Evolutionary conservation across 1,284 basidiomycete genomes (phyloP).

Genomic region (Tilletia setariae): DNA sequence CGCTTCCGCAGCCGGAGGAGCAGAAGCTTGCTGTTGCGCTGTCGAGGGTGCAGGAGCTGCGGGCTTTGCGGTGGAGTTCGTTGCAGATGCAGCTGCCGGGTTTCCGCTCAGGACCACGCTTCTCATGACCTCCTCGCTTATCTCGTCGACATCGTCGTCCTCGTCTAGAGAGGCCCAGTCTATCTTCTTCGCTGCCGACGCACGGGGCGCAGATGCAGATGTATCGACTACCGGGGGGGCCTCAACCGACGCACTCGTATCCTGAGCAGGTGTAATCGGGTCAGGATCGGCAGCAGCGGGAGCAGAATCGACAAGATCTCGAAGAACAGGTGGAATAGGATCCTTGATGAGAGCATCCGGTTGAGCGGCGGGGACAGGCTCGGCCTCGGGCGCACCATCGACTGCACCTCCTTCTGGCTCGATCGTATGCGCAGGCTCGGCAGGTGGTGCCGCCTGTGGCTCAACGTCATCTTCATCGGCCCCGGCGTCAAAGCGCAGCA

Average conservation of each 20-base stretch:
- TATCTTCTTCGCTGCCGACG: conserved; percentile 3
- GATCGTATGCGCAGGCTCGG: background rate
- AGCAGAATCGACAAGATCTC: background rate
- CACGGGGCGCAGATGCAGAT: conserved; percentile 1
- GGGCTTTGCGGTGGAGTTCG: background rate
- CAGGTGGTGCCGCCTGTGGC: background rate
- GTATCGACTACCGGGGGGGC: background rate
- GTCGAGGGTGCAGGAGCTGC: background rate
- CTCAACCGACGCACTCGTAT: background rate
- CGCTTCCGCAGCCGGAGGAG: background rate
- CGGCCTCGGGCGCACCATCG: background rate
- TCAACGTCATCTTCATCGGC: background rate
- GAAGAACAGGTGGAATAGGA: background rate
- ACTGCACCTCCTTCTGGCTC: conserved; percentile 13
- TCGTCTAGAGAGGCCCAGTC: conserved; percentile 8
- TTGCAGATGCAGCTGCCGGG: background rate
- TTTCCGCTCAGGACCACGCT: background rate
- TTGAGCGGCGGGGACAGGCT: background rate
- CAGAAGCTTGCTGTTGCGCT: no score
- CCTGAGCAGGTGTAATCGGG: background rate
- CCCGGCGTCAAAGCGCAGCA: background rate
- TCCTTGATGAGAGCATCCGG: background rate
- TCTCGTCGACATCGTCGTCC: conserved; percentile 8
- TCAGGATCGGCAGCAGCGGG: background rate
- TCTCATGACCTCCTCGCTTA: background rate